Evolutionary conservation across 768 basidiomycete species (phyloP), one percentile per base, ranked within the genome.

Genomic region (Calocybe gangraenosa): DNA sequence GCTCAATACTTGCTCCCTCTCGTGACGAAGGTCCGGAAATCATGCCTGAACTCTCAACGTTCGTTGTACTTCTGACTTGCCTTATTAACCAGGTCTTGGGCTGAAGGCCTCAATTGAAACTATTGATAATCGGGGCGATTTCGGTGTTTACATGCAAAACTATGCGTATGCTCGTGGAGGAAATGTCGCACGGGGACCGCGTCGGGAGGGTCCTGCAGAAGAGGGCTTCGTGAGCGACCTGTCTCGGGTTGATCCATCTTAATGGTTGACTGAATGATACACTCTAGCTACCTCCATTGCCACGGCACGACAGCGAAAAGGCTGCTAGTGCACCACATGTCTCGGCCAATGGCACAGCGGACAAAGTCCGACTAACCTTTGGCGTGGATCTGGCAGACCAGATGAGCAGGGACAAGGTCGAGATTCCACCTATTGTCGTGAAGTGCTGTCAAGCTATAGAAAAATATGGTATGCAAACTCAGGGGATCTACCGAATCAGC

Each of bases 141-240:
- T 99, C 70, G 95, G 88, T 68, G 81, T 77, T 7, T 99, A 86
- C 61, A 97, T 99, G 94, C 92, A 96, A 61, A 92, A 96, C 61
- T 99, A 95, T 60, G 85, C 89, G 0, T 92, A 94, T 58, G 92
- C 92, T 21, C 87, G 88, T 49, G 88, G 85, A 9, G 70, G 75
- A 39, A 65, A 61, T 31, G 68, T 70, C 21, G 63, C 67, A 11
- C 73, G 82, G 31, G 91, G 88, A n/a, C 91, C 89, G 21, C 75
- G 88, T 49, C 74, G 93, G 50, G 91, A 96, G 54, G 94, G 91
- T 2, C 92, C 92, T 3, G 71, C 78, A 42, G 91, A 97, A 42
- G 92, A 96, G 61, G 92, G 92, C 32, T 96, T 92, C 69, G 95
- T 97, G 62, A 63, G 92, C 77, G 34, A n/a, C n/a, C 47, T 35